Base-by-base conservation (phyloP, 2,329 filamentous ascomycete genomes). In the Seiridium cupressi region DNA sequence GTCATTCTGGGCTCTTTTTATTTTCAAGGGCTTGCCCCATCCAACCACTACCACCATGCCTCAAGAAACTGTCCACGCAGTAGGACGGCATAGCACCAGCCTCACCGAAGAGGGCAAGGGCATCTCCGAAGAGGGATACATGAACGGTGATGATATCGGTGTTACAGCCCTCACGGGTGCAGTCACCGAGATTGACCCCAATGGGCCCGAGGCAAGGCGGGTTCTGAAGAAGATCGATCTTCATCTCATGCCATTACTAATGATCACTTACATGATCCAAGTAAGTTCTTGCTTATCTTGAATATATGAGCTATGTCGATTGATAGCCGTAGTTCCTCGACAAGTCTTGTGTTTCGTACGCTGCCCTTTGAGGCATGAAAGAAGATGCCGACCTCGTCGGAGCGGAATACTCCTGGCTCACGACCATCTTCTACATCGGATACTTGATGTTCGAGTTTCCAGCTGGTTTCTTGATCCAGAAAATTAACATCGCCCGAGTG, bases 331-430 rank as follows among this genome's bases (percentile, higher is more conserved):
- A 58, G 47, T 68, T 68, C 40, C 66, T 71, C 42, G 68, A 72
- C 64, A 71, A 86, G 74, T 86, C 83, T 0, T 86, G 81, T 0
- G 71, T 86, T 34, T 84, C 81, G 1, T 89, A 88, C 63, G 86
- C 87, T 0, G 86, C 87, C 18, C 85, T 89, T 55, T 88, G 89
- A 60, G 86, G 86, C 1, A 83, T 90, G 61, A 76, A 79, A 34
- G 79, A 87, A 2, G 85, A 87, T 62, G 76, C 88, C 7, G 64
- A 80, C n/a, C 76, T 89, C 1, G 74, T 79, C 18, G 84, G 84
- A 2, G 78, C 80, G 0, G 75, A 88, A 62, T 89, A 89, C 65
- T 83, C 76, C 62, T 86, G 82, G 79, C 73, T 85, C 0, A 79
- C 75, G 18, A 78, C 75, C 65, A 76, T 84, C 34, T 86, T 84